Evolutionary conservation across 345 rosid species (phyloP).

Genomic region (Hevea brasiliensis): DNA sequence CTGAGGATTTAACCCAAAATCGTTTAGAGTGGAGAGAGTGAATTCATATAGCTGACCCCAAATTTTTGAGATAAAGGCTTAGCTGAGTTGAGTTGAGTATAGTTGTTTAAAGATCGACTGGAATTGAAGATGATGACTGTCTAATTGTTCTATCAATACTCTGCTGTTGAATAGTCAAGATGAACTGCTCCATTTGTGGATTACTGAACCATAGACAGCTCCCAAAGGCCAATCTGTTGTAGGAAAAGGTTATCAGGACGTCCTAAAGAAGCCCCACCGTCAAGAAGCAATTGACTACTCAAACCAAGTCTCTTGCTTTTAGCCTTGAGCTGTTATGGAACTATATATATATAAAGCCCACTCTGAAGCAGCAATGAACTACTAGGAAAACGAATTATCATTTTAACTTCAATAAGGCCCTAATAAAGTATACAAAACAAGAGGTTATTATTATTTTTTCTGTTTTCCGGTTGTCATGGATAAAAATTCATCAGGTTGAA

Average conservation of each 20-base stretch:
- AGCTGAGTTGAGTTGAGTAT: too few species aligned
- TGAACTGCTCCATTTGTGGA: not conserved
- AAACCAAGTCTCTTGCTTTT: not conserved
- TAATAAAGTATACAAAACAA: not conserved
- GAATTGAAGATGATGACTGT: not conserved
- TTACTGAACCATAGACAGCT: not conserved
- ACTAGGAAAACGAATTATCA: not conserved
- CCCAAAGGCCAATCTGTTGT: too few species aligned
- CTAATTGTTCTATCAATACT: not conserved
- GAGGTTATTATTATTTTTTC: not conserved
- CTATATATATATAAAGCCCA: not conserved
- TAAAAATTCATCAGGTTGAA: not conserved
- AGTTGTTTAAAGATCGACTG: not conserved
- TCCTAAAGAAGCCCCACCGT: too few species aligned
- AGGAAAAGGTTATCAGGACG: too few species aligned
- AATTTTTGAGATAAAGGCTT: too few species aligned
- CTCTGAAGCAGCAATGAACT: not conserved
- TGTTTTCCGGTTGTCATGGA: not conserved
- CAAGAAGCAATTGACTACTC: not conserved
- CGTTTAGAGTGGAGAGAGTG: too few species aligned
- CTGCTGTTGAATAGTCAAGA: not conserved
- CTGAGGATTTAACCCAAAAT: too few species aligned
- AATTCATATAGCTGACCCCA: too few species aligned
- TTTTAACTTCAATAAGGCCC: not conserved
- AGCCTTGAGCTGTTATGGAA: not conserved